These are phyloP conservation scores for Haplosporangium sp. DNA, from an alignment of 371 early-diverging fungal genomes.

Conservation along the genomic window DNA sequence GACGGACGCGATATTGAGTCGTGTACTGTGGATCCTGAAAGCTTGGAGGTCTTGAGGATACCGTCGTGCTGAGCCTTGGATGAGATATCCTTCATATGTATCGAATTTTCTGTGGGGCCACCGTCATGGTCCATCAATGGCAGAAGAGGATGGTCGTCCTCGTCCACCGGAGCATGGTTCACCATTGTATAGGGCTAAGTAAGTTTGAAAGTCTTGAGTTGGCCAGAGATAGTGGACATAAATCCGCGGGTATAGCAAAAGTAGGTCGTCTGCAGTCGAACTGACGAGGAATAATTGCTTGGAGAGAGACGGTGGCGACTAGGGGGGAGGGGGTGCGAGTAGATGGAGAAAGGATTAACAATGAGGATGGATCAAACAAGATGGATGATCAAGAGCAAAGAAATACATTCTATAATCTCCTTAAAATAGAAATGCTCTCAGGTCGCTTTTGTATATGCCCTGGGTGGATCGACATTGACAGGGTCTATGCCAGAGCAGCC, in stretches of 20 bases:
- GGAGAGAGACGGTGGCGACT: no score
- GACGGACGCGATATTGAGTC: conserved; percentile 27
- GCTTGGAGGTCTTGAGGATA: conserved; percentile 17
- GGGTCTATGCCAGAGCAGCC: no score
- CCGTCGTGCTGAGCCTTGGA: conserved; percentile 5
- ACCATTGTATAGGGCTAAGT: conserved; percentile 8
- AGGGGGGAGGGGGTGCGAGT: no score
- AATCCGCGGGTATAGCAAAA: neutral
- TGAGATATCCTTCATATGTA: conserved; percentile 4
- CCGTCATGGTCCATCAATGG: conserved; percentile 16
- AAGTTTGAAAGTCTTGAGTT: neutral
- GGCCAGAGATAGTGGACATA: neutral
- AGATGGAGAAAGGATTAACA: no score
- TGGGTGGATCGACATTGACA: no score
- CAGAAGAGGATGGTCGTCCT: conserved; percentile 43
- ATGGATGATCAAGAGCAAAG: no score
- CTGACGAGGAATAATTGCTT: no score
- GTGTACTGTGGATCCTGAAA: conserved; percentile 37
- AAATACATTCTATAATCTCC: no score
- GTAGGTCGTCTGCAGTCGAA: neutral
- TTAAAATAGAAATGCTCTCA: no score
- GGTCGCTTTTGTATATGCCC: no score
- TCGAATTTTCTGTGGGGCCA: neutral
- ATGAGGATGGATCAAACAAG: no score
- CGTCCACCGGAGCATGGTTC: conserved; percentile 23